These are phyloP conservation scores for Stemphylium beticola DNA, from an alignment of 2,329 filamentous ascomycete genomes.

Conservation along the genomic window DNA sequence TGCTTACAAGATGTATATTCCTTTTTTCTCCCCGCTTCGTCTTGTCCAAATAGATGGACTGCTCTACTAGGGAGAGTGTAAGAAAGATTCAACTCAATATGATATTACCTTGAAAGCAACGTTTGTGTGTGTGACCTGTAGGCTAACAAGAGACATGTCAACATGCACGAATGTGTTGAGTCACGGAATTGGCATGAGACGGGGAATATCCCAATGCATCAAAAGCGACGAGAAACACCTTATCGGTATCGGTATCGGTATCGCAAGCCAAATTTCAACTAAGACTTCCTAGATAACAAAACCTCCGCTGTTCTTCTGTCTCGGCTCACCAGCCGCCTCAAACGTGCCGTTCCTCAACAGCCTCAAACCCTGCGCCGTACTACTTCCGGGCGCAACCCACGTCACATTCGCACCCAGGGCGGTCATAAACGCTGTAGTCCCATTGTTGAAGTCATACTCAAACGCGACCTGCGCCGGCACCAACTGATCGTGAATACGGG, in stretches of 20 bases:
- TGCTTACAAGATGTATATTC: not conserved
- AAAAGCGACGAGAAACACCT: too few relatives aligned
- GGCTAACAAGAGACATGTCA: too few relatives aligned
- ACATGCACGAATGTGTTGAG: too few relatives aligned
- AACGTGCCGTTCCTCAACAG: constrained; percentile 70
- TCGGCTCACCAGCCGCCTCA: constrained; percentile 77
- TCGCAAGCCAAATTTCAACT: not conserved
- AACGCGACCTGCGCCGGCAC: constrained; percentile 72
- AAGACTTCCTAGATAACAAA: constrained; percentile 55
- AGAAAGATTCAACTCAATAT: too few relatives aligned
- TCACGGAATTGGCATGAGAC: too few relatives aligned
- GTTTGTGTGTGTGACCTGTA: too few relatives aligned
- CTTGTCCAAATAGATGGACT: not conserved
- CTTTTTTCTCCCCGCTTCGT: not conserved
- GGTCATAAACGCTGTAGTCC: constrained; percentile 67
- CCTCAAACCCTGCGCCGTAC: constrained; percentile 74
- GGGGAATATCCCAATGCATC: too few relatives aligned
- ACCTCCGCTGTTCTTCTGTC: constrained; percentile 74
- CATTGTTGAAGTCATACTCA: constrained; percentile 72
- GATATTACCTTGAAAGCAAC: too few relatives aligned
- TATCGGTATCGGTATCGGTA: too few relatives aligned
- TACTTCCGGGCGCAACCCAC: constrained; percentile 68
- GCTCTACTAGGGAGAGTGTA: not conserved
- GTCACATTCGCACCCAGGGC: constrained; percentile 73
- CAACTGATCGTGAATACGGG: constrained; percentile 82